Evolutionary conservation across 2,329 filamentous ascomycete species (phyloP), one percentile per base, ranked within the genome.

Genomic region (Colletotrichum theobromicola): DNA sequence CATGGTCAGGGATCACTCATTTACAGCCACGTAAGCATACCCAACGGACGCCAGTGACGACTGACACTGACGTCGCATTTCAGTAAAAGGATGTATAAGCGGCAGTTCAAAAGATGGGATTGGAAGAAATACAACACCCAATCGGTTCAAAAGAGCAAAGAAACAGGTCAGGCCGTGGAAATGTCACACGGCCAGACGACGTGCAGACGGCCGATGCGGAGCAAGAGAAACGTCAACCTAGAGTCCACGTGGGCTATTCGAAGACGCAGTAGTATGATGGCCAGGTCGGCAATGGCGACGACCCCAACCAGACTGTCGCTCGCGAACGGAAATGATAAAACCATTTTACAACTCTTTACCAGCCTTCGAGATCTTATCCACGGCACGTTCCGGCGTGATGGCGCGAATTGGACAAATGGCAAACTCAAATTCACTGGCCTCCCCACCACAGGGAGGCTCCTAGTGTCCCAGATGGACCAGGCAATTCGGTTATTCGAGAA

Each of bases 231-330:
- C 42, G 21, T 13, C 42, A 50, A 13, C 5, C 7, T 50, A 50
- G n/a, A 50, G 42, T 50, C n/a, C 7, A n/a, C n/a, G 21, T 50
- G n/a, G 42, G 42, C 42, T 13, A 13, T 21, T 10, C 7, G 42
- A 0, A 50, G n/a, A 21, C 10, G 42, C 30, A 9, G 3, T 32
- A 9, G 3, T 32, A 9, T 32, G 30, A 8, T 10, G 3, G 30
- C 2, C 42, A 50, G n/a, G 12, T 50, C 42, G 2, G 42, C 42
- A 50, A 50, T 10, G 13, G n/a, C 4, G n/a, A 21, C n/a, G 10
- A 18, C n/a, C 0, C 0, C 10, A 13, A 50, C 10, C n/a, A 50
- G 21, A 6, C 0, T 50, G 7, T 7, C 2, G 0, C 21, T 18
- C 42, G 42, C 42, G n/a, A 21, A 50, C 42, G 42, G 42, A 13